Evolutionary conservation across 768 basidiomycete species (phyloP), one percentile per base, ranked within the genome.

Genomic region (Amanita pallidorosea): DNA sequence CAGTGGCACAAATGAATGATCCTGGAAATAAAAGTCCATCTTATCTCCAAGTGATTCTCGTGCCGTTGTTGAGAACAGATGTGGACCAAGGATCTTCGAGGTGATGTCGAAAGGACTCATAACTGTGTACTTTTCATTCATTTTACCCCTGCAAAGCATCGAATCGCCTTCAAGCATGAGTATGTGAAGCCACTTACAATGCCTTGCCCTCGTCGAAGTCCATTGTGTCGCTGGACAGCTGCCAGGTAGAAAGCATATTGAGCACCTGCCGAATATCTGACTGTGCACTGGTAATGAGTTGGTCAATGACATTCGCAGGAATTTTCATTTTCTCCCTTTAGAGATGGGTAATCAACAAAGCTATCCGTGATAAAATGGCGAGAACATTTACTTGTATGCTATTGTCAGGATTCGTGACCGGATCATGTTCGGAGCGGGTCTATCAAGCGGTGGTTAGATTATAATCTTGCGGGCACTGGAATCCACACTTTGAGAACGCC

Each of bases 201-300:
- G 72, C 65, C 64, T 97, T 96, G 50, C 92, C 80, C 59, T 96
- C 82, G 56, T 98, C 94, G 62, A 90, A 98, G 57, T 83, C 76
- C 85, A 99, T 90, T 2, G 78, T 73, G 50, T 74, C 65, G 54
- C 71, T 84, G 7, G 85, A 86, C n/a, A 97, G 66, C 59, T 85
- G 92, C 89, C 92, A 98, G 0, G 95, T 98, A 4, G 96, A 95
- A 11, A 99, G 71, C 92, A 99, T 97, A 64, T 97, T 98, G 53
- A 99, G 68, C 17, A 98, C 90, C 63, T 95, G 95, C 3, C 96
- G 87, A 52, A 99, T 95, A 65, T 99, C 96, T 2, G 94, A 95
- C 58, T 96, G 89, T 2, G 92, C 76, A 4, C 95, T 88, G 2
- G 70, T 65, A 51, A 98, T 79, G 29, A 99, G 84, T 63, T 96